Percentiles rank a stretch among this genome's conserved stretches.
phyloP scores from a whole-genome alignment of 2,329 filamentous ascomycete species.

The Ceratocystis lukuohia region DNA sequence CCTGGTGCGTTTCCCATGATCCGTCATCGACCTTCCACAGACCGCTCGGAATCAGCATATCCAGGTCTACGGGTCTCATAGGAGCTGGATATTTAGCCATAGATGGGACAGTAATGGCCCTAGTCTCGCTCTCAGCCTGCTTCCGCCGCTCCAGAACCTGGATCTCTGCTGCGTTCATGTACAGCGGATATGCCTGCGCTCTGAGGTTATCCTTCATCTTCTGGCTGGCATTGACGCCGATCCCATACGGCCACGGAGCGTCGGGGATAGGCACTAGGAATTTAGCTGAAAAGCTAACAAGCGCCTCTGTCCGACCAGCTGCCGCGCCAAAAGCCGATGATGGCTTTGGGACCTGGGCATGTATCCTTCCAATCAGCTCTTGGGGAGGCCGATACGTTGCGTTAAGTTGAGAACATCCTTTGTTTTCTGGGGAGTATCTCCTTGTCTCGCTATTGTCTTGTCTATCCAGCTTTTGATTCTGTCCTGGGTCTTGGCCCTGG shows the following conservation, averaged over 20 bases:
- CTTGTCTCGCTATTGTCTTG: neutral
- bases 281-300: constrained; percentile 21
- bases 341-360: neutral
- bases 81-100: neutral
- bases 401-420: neutral
- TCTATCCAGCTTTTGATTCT: neutral
- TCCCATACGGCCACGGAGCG: constrained; percentile 20
- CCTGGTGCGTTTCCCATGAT: neutral
- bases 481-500: neutral
- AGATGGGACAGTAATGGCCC: neutral
- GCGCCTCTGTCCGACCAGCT: neutral
- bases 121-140: neutral
- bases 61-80: neutral
- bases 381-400: neutral
- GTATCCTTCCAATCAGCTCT: neutral
- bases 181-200: neutral
- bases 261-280: constrained; percentile 17
- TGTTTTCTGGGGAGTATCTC: neutral
- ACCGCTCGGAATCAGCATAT: neutral
- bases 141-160: neutral
- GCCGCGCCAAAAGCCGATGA: neutral
- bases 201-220: neutral
- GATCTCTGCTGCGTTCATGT: constrained; percentile 12
- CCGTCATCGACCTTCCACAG: constrained; percentile 4
- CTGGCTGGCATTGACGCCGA: constrained; percentile 13